Conservation (phyloP, 108 stramenopile species). For the Cyclostephanos tholiformis region DNA sequence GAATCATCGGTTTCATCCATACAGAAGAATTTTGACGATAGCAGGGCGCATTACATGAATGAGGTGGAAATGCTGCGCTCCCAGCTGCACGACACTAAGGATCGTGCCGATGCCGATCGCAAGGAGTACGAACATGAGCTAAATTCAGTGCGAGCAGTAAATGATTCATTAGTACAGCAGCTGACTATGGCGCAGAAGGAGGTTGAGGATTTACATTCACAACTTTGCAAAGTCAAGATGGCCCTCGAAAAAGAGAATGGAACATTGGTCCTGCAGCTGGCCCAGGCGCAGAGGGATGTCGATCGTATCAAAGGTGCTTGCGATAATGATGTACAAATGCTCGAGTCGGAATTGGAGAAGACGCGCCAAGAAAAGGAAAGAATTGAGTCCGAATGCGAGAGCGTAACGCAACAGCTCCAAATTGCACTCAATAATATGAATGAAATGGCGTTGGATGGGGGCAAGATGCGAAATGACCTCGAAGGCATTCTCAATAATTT, state of each 20-base stretch:
- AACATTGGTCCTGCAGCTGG: constrained; percentile 8
- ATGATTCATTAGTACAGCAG: neutral
- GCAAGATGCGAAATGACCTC: constrained; percentile 31
- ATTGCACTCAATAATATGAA: constrained; percentile 39
- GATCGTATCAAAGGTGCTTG: constrained; percentile 14
- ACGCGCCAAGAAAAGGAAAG: constrained; percentile 22
- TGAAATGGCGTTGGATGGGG: constrained; percentile 42
- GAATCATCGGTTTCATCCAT: constrained; percentile 17
- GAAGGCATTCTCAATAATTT: constrained; percentile 29
- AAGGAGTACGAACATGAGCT: neutral
- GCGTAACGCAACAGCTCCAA: constrained; percentile 31
- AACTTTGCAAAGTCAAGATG: constrained; percentile 12
- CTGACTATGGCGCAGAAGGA: constrained; percentile 25
- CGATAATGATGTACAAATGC: constrained; percentile 29
- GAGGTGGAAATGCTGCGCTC: constrained; percentile 29
- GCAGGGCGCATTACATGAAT: constrained; percentile 21
- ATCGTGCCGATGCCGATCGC: constrained; percentile 5
- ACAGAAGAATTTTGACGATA: constrained; percentile 16
- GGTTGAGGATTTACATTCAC: constrained; percentile 27
- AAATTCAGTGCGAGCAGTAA: no score
- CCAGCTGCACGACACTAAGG: constrained; percentile 17
- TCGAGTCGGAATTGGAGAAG: constrained; percentile 39
- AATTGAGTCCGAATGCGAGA: constrained; percentile 32
- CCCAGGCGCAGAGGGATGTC: constrained; percentile 10
- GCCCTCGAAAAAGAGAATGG: constrained; percentile 25